Evolutionary conservation across 1,284 basidiomycete species (phyloP), one percentile per base, ranked within the genome.

Genomic region (Leccinum huronense): DNA sequence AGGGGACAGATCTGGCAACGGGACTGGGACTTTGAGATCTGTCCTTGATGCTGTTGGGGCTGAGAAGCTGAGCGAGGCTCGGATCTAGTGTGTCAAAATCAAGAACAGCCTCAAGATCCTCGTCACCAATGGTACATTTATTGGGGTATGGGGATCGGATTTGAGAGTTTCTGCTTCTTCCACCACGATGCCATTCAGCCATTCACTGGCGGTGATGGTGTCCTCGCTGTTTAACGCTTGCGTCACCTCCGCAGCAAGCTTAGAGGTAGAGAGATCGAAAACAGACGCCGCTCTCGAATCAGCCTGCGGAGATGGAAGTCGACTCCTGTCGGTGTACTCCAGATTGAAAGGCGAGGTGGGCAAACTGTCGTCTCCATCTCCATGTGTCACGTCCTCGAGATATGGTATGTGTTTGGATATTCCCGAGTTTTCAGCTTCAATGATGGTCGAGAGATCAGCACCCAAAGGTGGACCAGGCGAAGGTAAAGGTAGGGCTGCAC

Each of bases 341-440:
- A 69, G 65, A 40, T 67, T 65, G 63, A 72, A 71, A 23, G 67
- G 73, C 1, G 69, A 74, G 3, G 58, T 60, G 27, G 64, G 66
- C 10, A 66, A 61, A 48, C 58, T 65, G 19, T 71, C 63, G 10
- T 69, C 68, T 10, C 2, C 64, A 31, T 73, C 66, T 34, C 7
- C 60, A 16, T 63, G 62, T 3, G 57, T 61, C 1, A n/a, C 51
- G 3, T 73, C 70, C 9, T 58, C 72, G 14, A 74, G 56, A 60
- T 68, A 71, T 0, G 83, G 84, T 33, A 84, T 67, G 67, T 86
- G 80, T 67, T 81, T 86, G 0, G 87, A 90, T 11, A 89, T 80
- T 5, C 86, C 86, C n/a, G 89, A 91, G 27, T 81, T 86, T 68
- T 91, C 89, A 1, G 86, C 85, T 73, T 91, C 88, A 14, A 90